A percentile compares a stretch with the other conserved stretches of the same genome.
Evolutionary conservation across 345 rosid genomes (phyloP).

Genomic region (Reutealis trisperma): DNA sequence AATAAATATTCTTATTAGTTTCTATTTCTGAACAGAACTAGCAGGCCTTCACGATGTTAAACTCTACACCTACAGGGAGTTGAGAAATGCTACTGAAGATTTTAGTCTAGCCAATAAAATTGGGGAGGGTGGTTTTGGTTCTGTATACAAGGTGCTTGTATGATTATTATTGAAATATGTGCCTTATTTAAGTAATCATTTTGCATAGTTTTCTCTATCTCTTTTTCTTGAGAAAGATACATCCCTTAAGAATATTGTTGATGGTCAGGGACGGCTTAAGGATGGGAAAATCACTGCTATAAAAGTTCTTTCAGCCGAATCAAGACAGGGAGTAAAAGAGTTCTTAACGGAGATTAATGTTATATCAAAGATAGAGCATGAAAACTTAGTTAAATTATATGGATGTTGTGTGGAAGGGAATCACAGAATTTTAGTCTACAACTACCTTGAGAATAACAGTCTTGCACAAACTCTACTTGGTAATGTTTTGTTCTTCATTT

Average conservation of each 20-base stretch:
- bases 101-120: conserved; percentile 63
- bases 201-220: not conserved
- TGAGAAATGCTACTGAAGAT: conserved; percentile 69
- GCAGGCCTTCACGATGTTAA: conserved; percentile 49
- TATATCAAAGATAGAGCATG: conserved; percentile 79
- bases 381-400: conserved; percentile 78
- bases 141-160: conserved; percentile 72
- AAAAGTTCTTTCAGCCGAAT: conserved; percentile 89
- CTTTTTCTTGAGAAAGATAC: conserved; percentile 8
- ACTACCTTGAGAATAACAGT: conserved; percentile 86
- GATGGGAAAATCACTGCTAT: conserved; percentile 80
- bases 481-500: conserved; percentile 31
- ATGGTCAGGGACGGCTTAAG: conserved; percentile 77
- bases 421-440: conserved; percentile 88
- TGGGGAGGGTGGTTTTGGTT: conserved; percentile 98
- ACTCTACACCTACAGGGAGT: conserved; percentile 61
- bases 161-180: conserved; percentile 14
- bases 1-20: conserved; percentile 19
- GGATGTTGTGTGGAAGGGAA: conserved; percentile 87
- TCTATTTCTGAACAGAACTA: conserved; percentile 45
- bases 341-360: conserved; percentile 84
- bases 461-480: conserved; percentile 86
- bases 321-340: conserved; percentile 84
- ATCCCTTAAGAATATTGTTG: conserved; percentile 11
- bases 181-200: not conserved